Evolutionary conservation across 2,329 filamentous ascomycete genomes (phyloP).

Genomic region (Diaporthe velutina): DNA sequence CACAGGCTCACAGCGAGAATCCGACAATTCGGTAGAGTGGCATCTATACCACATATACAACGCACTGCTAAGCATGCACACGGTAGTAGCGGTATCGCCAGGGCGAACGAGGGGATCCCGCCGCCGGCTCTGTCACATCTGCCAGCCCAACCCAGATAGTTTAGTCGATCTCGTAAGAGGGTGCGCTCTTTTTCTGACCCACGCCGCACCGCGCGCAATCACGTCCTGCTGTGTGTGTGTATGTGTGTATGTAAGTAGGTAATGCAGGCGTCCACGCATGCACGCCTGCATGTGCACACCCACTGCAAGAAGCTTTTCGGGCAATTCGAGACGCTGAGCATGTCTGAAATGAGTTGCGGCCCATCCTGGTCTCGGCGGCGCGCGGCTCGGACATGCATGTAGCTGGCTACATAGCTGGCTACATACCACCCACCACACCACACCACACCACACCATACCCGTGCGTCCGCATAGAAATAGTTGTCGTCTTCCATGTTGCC

Average conservation of each 20-base stretch:
- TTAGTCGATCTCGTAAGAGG: background rate
- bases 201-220: slow-evolving; percentile 26
- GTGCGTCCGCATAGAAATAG: background rate
- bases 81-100: background rate
- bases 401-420: background rate
- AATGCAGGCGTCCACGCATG: background rate
- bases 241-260: background rate
- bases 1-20: slow-evolving; percentile 23
- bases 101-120: background rate
- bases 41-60: slow-evolving; percentile 16
- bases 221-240: background rate
- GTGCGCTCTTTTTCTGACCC: background rate
- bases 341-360: slow-evolving; percentile 31
- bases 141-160: background rate
- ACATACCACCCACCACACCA: slow-evolving; percentile 14
- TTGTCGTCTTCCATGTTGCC: background rate
- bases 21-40: slow-evolving; percentile 22
- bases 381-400: slow-evolving; percentile 30
- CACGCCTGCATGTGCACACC: background rate
- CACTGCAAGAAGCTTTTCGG: slow-evolving; percentile 7
- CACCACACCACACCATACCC: background rate
- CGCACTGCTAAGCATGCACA: background rate
- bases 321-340: slow-evolving; percentile 8
- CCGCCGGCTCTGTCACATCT: slow-evolving; percentile 6
- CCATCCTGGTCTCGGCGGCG: slow-evolving; percentile 20